Base-by-base conservation (phyloP, 129 eudicot genomes). In the Tagetes erecta region DNA sequence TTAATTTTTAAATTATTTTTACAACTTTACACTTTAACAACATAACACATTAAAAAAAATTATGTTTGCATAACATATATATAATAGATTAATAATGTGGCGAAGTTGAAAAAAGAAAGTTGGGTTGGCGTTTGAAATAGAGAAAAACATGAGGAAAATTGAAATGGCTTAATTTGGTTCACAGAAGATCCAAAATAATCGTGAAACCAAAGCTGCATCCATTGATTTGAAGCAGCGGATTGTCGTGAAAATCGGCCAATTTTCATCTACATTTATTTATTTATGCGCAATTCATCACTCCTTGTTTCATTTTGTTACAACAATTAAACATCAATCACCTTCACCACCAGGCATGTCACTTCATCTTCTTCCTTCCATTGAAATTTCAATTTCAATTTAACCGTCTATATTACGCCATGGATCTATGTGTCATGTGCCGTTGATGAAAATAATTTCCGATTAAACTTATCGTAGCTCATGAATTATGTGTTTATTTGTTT, bases 221-320 rank as follows among this genome's bases (percentile, higher is more conserved):
- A 78, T 71, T 46, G 46, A 62, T 70, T 44, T 40, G 30, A 2
- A 62, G 72, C 72, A 62, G 71, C 44, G 76, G 66, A 78, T 78
- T 62, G 0, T 50, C 82, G 76, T 78, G 46, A 8, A 78, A 71
- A 60, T 78, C 76, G 82, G 66, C 82, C 82, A 50, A 2, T 45
- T 30, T 78, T 70, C 65, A 62, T 78, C 82, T 70, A 70, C 77
- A 70, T 77, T 59, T 69, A 69, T 77, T 77, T 69, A 77, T 70
- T 78, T 76, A 76, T 66, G 56, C 67, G 36, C 71, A 52, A 35
- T 67, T 76, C 68, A 57, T 77, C 75, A 45, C 12, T 73, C 71
- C 76, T 69, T 77, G 62, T 68, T 68, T 11, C 27, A 72, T 55
- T 65, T 8, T 11, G 33, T 39, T 64, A 0, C 41, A 49, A 59